phyloP scores from a whole-genome alignment of 1,284 basidiomycete genomes.

The Pisolithus thermaeus region DNA sequence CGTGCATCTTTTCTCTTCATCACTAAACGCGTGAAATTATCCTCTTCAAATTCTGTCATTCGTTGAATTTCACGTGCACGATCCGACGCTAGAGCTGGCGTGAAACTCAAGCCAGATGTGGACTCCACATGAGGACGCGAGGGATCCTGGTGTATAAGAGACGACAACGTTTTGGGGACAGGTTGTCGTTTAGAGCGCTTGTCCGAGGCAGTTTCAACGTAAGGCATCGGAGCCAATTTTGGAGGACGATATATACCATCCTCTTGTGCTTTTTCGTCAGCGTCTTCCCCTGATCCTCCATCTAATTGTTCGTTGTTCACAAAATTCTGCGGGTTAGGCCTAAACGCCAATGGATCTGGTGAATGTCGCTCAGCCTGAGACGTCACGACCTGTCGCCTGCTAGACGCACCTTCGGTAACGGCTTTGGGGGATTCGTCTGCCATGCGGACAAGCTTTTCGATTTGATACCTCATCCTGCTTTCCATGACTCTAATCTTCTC shows the following conservation, averaged over 20 bases:
- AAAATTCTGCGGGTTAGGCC: constrained; percentile 78
- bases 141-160: constrained; percentile 62
- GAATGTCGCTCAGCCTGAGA: neutral
- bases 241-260: constrained; percentile 84
- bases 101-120: constrained; percentile 72
- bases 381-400: neutral
- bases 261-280: constrained; percentile 24
- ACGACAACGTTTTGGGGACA: constrained; percentile 66
- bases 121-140: constrained; percentile 65
- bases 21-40: constrained; percentile 89
- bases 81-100: constrained; percentile 51
- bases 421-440: constrained; percentile 58
- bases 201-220: constrained; percentile 59
- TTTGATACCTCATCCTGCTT: constrained; percentile 87
- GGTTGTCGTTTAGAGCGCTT: constrained; percentile 42
- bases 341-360: constrained; percentile 84
- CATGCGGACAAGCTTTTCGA: constrained; percentile 84
- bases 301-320: constrained; percentile 37
- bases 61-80: constrained; percentile 76
- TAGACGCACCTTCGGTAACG: constrained; percentile 56
- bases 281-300: constrained; percentile 31
- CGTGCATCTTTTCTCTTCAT: constrained; percentile 88
- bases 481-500: constrained; percentile 82
- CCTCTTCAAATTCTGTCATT: constrained; percentile 92
- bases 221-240: constrained; percentile 88